Base-by-base conservation (phyloP, 2,329 filamentous ascomycete genomes). In the Ascochyta fabae region DNA sequence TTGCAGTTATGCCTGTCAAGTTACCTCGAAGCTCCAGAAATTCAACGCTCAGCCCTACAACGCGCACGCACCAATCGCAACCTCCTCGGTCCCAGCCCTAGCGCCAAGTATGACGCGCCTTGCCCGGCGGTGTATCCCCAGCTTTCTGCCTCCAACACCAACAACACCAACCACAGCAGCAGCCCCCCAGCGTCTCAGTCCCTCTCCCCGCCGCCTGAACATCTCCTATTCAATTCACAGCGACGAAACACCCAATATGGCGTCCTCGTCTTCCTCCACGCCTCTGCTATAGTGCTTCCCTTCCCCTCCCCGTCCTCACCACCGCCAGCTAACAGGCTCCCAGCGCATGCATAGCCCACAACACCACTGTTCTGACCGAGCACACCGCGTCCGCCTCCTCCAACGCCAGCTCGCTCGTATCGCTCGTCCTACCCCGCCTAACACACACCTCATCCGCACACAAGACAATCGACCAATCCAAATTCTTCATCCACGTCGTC, bases 401-500 rank as follows among this genome's bases (percentile, higher is more conserved):
- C 38, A 87, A 91, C 65, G 90, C 91, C 53, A 92, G 92, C 4
- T 92, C 89, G 12, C 89, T 98, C 68, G 92, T 94, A 65, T 95
- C 92, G 40, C 83, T 97, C 68, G 92, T 99, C 80, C 91, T 99
- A 40, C 95, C 96, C 55, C 96, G 96, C 77, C 96, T 99, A 81
- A 83, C 84, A 52, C 95, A 99, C 80, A 79, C 82, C 61, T 80
- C 84, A 27, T 83, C 92, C 1, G 88, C 96, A 72, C 97, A 97
- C 79, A 86, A 96, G 64, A 98, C 94, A 50, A 97, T 96, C 80
- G 96, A 92, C 36, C 92, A 97, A 77, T 90, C 92, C 78, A 83
- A 88, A 57, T 88, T 96, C 76, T 92, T 95, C 82, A 95, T 98
- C 77, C 94, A 99, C 83, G 97, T 96, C 82, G 90, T 98, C 72